These are phyloP conservation scores for Amanita thiersii DNA, from an alignment of 768 basidiomycete species.

Conservation along the genomic window DNA sequence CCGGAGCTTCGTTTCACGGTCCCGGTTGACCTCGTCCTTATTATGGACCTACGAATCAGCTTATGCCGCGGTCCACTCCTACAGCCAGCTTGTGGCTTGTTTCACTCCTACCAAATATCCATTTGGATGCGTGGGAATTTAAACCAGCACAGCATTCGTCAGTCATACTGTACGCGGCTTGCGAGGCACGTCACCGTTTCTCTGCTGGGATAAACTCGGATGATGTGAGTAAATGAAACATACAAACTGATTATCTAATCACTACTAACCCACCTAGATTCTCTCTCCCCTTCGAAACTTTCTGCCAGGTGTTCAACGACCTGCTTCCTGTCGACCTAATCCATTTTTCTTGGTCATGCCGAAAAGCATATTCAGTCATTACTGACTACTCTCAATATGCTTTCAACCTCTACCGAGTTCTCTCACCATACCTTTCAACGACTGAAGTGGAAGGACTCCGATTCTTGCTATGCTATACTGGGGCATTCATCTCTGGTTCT, in stretches of 20 bases:
- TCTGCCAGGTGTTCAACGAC: too few relatives aligned
- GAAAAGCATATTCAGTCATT: neutral
- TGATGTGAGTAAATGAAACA: too few relatives aligned
- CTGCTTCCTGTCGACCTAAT: neutral
- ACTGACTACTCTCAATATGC: neutral
- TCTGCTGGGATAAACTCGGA: too few relatives aligned
- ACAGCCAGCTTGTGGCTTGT: neutral
- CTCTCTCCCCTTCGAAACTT: too few relatives aligned
- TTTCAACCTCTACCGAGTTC: neutral
- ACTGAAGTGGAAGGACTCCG: slow-evolving; percentile 1
- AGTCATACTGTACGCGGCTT: too few relatives aligned
- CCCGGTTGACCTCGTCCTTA: neutral
- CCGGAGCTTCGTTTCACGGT: neutral
- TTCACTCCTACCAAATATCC: too few relatives aligned
- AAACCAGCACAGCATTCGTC: too few relatives aligned
- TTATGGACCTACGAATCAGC: neutral
- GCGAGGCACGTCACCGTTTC: too few relatives aligned
- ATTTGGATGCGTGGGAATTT: too few relatives aligned
- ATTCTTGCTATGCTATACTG: neutral
- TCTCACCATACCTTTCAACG: slow-evolving; percentile 1
- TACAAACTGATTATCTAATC: too few relatives aligned
- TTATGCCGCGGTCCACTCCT: neutral
- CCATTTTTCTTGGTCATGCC: slow-evolving; percentile 1
- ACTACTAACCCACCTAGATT: too few relatives aligned
- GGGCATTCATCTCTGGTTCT: slow-evolving; percentile 1